Evolutionary conservation across 1,284 basidiomycete genomes (phyloP).

Genomic region (Porodaedalea pini): DNA sequence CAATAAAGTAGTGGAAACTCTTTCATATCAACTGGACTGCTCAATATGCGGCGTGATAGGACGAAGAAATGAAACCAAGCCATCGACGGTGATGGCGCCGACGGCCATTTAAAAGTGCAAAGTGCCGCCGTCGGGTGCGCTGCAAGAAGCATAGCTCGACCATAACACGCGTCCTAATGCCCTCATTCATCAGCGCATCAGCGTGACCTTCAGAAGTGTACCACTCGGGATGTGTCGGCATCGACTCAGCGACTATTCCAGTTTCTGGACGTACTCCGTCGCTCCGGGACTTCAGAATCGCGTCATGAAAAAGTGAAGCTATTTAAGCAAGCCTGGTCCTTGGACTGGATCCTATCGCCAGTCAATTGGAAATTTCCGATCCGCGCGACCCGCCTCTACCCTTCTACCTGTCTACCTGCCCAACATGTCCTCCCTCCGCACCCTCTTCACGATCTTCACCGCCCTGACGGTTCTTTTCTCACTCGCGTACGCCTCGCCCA

Average conservation of each 20-base stretch:
- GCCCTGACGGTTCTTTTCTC: background rate
- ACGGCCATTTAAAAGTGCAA: background rate
- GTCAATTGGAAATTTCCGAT: background rate
- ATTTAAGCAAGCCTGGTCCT: background rate
- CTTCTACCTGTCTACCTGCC: background rate
- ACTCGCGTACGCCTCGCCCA: slow-evolving; percentile 27
- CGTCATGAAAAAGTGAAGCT: background rate
- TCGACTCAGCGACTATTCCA: background rate
- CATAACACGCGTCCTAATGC: background rate
- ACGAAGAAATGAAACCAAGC: no score
- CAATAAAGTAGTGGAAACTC: no score
- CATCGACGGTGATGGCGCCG: no score
- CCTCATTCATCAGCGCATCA: background rate
- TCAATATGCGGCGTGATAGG: no score
- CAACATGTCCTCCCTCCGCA: background rate
- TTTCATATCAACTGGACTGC: no score
- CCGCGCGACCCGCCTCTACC: background rate
- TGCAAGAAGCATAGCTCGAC: background rate
- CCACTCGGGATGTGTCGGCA: background rate
- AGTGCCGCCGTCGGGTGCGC: background rate
- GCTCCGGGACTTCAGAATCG: background rate
- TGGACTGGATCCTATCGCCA: background rate
- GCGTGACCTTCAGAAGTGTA: background rate
- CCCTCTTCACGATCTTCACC: background rate
- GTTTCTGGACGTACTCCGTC: background rate